These are phyloP conservation scores for Elsinoe australis DNA, from an alignment of 2,329 filamentous ascomycete genomes.

Conservation along the genomic window DNA sequence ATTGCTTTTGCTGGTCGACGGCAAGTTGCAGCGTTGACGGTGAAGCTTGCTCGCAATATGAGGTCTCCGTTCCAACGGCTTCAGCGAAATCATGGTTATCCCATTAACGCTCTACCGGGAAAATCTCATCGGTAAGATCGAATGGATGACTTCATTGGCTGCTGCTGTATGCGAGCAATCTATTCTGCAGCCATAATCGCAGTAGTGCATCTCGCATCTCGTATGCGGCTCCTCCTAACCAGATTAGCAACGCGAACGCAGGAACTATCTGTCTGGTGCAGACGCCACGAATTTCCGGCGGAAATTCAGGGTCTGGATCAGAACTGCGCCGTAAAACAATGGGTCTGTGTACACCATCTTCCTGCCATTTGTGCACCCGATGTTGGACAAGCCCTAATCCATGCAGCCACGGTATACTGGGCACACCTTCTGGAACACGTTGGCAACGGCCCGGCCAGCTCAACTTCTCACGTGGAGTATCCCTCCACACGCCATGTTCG, in stretches of 20 bases:
- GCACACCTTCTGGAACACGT: conserved; percentile 14
- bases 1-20: too few relatives aligned
- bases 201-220: neutral
- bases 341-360: neutral
- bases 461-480: conserved; percentile 13
- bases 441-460: conserved; percentile 12
- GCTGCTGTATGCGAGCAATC: conserved; percentile 8
- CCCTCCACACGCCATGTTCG: conserved; percentile 4
- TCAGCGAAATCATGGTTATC: conserved; percentile 4
- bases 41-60: conserved; percentile 11
- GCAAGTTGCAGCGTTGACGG: too few relatives aligned
- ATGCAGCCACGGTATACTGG: conserved; percentile 3
- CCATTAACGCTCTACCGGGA: neutral
- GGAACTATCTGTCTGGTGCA: neutral
- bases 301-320: conserved; percentile 12
- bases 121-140: conserved; percentile 12
- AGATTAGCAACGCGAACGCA: too few relatives aligned
- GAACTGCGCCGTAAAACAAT: conserved; percentile 1
- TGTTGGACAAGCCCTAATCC: neutral
- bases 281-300: conserved; percentile 6
- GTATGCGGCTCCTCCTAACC: neutral
- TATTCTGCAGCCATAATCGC: neutral
- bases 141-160: conserved; percentile 13
- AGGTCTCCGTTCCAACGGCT: conserved; percentile 12
- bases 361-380: conserved; percentile 6